Evolutionary conservation across 2,329 filamentous ascomycete genomes (phyloP).

Genomic region (Hymenotorrendiella dingleyae): DNA sequence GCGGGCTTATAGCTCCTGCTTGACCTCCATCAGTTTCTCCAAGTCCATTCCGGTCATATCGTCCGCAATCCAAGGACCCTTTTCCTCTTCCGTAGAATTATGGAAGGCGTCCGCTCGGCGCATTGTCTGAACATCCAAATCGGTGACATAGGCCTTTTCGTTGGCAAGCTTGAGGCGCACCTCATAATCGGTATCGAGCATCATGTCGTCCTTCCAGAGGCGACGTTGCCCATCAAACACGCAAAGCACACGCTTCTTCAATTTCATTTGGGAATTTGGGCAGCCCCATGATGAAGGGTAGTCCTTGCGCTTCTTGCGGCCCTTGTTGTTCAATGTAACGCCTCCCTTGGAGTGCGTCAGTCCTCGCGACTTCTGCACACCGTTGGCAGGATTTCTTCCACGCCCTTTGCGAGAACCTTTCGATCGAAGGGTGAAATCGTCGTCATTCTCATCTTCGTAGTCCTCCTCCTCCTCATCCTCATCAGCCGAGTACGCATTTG

Average conservation of each 20-base stretch:
- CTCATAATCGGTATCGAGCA: constrained; percentile 92
- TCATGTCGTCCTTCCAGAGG: constrained; percentile 97
- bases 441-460: constrained; percentile 50
- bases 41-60: constrained; percentile 59
- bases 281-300: constrained; percentile 95
- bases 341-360: constrained; percentile 75
- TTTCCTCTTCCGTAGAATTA: constrained; percentile 76
- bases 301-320: constrained; percentile 86
- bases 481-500: constrained; percentile 39
- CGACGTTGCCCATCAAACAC: constrained; percentile 85
- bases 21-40: constrained; percentile 50
- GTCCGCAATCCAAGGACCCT: constrained; percentile 75
- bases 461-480: constrained; percentile 47
- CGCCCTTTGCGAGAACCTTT: constrained; percentile 35
- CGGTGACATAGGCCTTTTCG: constrained; percentile 66
- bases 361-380: constrained; percentile 62
- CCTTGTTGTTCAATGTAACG: constrained; percentile 52
- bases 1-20: constrained; percentile 20
- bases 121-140: constrained; percentile 86
- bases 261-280: constrained; percentile 87
- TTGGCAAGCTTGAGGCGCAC: constrained; percentile 77
- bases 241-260: constrained; percentile 94
- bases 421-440: constrained; percentile 48
- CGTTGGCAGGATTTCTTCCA: constrained; percentile 36
- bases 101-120: constrained; percentile 82